Percentiles rank a stretch among this genome's conserved stretches.
These are phyloP conservation scores for Saccharomycopsis babjevae DNA, from an alignment of 805 yeast species.

Conservation along the genomic window DNA sequence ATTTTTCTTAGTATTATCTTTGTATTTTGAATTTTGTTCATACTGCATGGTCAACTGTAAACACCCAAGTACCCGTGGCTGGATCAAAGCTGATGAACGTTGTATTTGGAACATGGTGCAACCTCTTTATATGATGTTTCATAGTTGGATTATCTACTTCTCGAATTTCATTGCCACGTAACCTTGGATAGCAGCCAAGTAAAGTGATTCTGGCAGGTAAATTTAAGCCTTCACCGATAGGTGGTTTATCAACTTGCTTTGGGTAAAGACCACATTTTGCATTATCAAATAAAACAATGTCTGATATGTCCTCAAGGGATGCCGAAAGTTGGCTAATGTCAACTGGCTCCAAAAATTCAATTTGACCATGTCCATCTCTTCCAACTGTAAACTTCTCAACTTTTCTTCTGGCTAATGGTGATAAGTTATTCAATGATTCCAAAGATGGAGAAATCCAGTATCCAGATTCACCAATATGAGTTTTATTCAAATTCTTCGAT, in stretches of 20 bases:
- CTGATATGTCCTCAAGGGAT: slow-evolving; percentile 52
- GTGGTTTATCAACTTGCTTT: slow-evolving; percentile 48
- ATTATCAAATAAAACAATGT: slow-evolving; percentile 51
- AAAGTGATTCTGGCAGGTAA: slow-evolving; percentile 62
- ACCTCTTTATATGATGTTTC: slow-evolving; percentile 53
- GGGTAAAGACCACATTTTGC: slow-evolving; percentile 67
- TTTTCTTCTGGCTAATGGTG: slow-evolving; percentile 52
- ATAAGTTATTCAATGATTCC: slow-evolving; percentile 46
- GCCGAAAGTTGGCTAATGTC: slow-evolving; percentile 59
- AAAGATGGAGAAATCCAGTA: slow-evolving; percentile 82
- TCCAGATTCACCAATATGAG: slow-evolving; percentile 48
- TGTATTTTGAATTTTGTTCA: background rate
- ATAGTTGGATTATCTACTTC: slow-evolving; percentile 71
- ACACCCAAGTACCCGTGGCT: slow-evolving; percentile 61
- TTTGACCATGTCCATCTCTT: slow-evolving; percentile 62
- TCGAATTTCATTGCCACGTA: slow-evolving; percentile 58
- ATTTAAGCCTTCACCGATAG: slow-evolving; percentile 74
- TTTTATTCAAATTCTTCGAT: background rate
- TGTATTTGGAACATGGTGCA: slow-evolving; percentile 49
- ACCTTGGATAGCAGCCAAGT: slow-evolving; percentile 73
- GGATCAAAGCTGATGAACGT: slow-evolving; percentile 72
- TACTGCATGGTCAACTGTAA: slow-evolving; percentile 32
- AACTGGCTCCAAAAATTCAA: slow-evolving; percentile 72
- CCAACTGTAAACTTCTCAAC: slow-evolving; percentile 68
- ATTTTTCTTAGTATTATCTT: background rate